Evolutionary conservation across 2,329 filamentous ascomycete genomes (phyloP).

Genomic region (Macrophomina tecta): DNA sequence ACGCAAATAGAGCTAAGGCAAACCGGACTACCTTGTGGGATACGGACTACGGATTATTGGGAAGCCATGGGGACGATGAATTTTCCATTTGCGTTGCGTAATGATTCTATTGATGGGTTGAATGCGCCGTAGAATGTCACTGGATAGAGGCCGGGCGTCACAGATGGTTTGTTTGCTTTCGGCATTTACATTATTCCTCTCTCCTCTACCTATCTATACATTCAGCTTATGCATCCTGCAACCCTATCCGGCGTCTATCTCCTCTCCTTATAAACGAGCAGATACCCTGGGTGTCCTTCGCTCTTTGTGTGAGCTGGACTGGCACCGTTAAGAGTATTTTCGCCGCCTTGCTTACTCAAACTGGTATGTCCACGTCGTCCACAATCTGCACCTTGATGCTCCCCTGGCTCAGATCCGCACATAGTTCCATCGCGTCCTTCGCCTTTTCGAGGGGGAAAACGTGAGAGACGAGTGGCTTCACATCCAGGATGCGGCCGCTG

Average conservation of each 20-base stretch:
- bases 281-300: neutral
- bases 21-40: neutral
- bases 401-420: constrained; percentile 58
- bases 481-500: constrained; percentile 64
- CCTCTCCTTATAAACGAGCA: neutral
- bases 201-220: too few species aligned
- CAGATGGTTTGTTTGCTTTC: too few species aligned
- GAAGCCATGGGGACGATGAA: too few species aligned
- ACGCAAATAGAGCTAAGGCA: neutral
- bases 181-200: too few species aligned
- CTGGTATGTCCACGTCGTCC: constrained; percentile 46
- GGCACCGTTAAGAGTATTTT: neutral
- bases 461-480: constrained; percentile 69
- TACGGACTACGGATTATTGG: neutral
- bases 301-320: neutral
- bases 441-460: constrained; percentile 67
- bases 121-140: too few species aligned
- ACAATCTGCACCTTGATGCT: constrained; percentile 68
- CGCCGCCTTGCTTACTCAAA: neutral
- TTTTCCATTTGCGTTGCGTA: too few species aligned
- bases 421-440: constrained; percentile 62
- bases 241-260: too few species aligned
- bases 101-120: too few species aligned
- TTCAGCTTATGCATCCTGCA: too few species aligned
- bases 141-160: too few species aligned